Percentiles rank a stretch among this genome's conserved stretches.
phyloP scores from a whole-genome alignment of 768 basidiomycete genomes.

The Mrakia hoshinonis region DNA sequence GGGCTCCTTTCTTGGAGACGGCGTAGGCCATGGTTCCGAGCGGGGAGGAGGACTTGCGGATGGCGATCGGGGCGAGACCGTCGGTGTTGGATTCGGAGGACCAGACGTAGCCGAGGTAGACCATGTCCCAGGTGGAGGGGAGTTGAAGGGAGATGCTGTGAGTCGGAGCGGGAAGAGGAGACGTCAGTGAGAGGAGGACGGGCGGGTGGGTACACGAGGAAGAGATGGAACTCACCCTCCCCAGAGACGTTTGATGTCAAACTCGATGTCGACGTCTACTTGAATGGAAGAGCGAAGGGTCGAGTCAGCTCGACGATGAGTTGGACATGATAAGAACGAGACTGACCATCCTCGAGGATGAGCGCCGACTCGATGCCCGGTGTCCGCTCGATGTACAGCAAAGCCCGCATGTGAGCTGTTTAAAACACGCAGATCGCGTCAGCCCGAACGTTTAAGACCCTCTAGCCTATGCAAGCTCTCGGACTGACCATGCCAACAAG shows the following conservation, averaged over 20 bases:
- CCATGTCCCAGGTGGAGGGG: neutral
- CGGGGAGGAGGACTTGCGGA: neutral
- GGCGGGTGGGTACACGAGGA: too few species aligned
- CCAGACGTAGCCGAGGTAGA: slow-evolving; percentile 11
- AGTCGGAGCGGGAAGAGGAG: neutral
- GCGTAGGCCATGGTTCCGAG: neutral
- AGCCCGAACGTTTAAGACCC: neutral
- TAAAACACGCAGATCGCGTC: neutral
- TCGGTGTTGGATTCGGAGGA: neutral
- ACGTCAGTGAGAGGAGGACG: neutral
- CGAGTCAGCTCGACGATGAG: neutral
- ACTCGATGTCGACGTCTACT: slow-evolving; percentile 2
- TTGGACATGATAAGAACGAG: neutral
- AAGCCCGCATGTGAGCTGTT: neutral
- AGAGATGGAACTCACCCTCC: neutral
- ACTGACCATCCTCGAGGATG: slow-evolving; percentile 8
- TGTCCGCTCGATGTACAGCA: neutral
- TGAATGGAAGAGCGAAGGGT: neutral
- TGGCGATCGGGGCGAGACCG: neutral
- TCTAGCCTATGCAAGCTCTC: neutral
- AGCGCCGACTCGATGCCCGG: neutral
- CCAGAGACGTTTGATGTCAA: slow-evolving; percentile 6
- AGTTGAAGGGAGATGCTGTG: slow-evolving; percentile 4
- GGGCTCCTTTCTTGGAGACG: neutral
- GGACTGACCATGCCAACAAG: slow-evolving; percentile 9